These are phyloP conservation scores for Rhodamnia rubescens DNA, from an alignment of 345 rosid species.

Conservation along the genomic window DNA sequence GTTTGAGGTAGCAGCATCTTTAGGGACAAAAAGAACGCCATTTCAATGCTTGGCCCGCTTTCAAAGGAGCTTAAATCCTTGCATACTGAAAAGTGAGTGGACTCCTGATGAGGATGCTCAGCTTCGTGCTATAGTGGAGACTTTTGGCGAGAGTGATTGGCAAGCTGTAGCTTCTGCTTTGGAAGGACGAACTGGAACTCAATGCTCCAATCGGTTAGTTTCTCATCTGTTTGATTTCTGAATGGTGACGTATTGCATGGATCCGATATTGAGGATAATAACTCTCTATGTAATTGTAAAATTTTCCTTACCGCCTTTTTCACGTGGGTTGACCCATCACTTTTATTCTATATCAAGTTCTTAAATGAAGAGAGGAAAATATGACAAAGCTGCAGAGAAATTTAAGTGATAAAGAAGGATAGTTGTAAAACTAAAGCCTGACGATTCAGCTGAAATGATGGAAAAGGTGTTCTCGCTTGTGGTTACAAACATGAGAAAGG, in stretches of 20 bases:
- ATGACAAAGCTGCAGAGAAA: neutral
- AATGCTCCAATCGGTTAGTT: constrained; percentile 86
- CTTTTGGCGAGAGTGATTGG: constrained; percentile 71
- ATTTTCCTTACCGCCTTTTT: neutral
- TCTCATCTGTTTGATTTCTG: neutral
- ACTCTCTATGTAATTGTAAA: neutral
- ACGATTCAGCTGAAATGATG: neutral
- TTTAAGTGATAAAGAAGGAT: neutral
- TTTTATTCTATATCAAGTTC: neutral
- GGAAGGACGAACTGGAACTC: constrained; percentile 69
- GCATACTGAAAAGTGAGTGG: constrained; percentile 67
- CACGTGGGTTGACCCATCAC: neutral
- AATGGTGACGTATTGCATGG: neutral
- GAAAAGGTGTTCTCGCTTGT: neutral
- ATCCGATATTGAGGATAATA: neutral
- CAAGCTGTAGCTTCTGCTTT: constrained; percentile 70
- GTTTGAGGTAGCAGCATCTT: constrained; percentile 51
- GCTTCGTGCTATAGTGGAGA: constrained; percentile 63
- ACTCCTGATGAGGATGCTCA: constrained; percentile 75
- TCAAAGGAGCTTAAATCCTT: constrained; percentile 74
- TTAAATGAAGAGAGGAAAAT: neutral
- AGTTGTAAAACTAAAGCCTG: neutral
- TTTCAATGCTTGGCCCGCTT: constrained; percentile 74
- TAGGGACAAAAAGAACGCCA: constrained; percentile 82
- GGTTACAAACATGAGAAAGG: neutral